Evolutionary conservation across 2,329 filamentous ascomycete species (phyloP), one percentile per base, ranked within the genome.

Genomic region (Fusarium camptoceras): DNA sequence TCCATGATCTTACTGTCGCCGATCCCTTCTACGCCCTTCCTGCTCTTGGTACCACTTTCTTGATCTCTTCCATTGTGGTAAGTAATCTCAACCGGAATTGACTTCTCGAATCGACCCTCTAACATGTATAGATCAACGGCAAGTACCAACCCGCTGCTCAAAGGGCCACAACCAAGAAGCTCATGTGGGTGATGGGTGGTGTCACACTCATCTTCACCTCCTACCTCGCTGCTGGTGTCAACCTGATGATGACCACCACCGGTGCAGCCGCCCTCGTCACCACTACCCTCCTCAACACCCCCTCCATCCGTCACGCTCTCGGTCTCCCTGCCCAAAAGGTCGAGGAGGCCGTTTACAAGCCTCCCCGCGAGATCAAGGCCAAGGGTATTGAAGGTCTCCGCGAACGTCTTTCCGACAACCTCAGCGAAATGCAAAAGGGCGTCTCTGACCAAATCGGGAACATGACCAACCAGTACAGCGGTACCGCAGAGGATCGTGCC

Each of bases 1-100:
- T 98, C 71, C 81, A 83, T 3, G 92, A 98, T 78, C 80, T 99
- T 67, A 91, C 93, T 1, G 77, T 89, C 24, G 79, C 87, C 3
- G 96, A 99, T 79, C 95, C 96, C 0, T 91, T 86, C 74, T 95
- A 88, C 73, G 78, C 96, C 42, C 82, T 98, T 31, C 96, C 96
- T 3, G 68, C 88, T 5, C 60, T 85, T 3, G 88, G 89, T 5
- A 86, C 89, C 2, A 79, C 76, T 10, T 76, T 88, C 56, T 86
- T 92, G 79, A 87, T 86, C 71, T 71, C 83, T 28, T 85, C 88
- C 53, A 81, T 93, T 59, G 84, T 83, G 59, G 85, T 86, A 78
- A 58, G 82, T 65, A 2, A 3, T 1, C 20, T 8, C 14, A 10
- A 9, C 4, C 24, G n/a, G 2, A n/a, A 22, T 7, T 11, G 16